These are phyloP conservation scores for Solidago caesia DNA, from an alignment of 129 eudicot species.

Conservation along the genomic window DNA sequence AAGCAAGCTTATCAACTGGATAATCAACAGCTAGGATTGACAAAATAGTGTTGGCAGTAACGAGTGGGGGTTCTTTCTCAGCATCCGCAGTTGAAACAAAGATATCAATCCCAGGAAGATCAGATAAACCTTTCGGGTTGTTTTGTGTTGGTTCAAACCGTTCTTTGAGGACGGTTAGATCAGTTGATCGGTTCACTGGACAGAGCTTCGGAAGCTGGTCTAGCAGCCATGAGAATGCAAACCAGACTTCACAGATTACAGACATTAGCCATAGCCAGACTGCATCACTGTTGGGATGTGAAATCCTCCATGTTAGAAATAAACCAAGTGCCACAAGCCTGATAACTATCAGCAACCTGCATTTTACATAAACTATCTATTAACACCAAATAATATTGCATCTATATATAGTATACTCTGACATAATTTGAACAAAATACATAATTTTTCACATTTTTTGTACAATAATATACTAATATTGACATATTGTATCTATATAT, in stretches of 20 bases:
- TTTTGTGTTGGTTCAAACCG: conserved; percentile 65
- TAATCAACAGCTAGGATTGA: conserved; percentile 58
- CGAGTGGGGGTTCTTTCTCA: conserved; percentile 59
- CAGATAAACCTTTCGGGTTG: conserved; percentile 79
- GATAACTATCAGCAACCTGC: conserved; percentile 79
- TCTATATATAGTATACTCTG: no score
- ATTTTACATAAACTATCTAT: background rate
- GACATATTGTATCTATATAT: no score
- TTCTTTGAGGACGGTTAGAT: conserved; percentile 79
- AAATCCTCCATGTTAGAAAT: conserved; percentile 89
- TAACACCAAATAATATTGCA: background rate
- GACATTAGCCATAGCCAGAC: conserved; percentile 98
- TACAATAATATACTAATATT: no score
- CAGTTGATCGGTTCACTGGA: conserved; percentile 80
- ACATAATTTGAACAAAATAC: no score
- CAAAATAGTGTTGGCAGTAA: conserved; percentile 55
- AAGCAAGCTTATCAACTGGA: conserved; percentile 58
- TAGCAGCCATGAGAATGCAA: conserved; percentile 89
- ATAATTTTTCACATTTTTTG: no score
- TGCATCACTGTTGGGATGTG: conserved; percentile 87
- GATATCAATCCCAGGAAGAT: conserved; percentile 76
- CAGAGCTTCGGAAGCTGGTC: conserved; percentile 98
- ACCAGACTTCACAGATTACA: conserved; percentile 91
- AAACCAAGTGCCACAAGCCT: conserved; percentile 78
- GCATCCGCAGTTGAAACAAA: conserved; percentile 74